A percentile compares a stretch with the other conserved stretches of the same genome.
Conservation (phyloP, 495 filamentous ascomycete genomes). For the Umbilicaria muhlenbergii region DNA sequence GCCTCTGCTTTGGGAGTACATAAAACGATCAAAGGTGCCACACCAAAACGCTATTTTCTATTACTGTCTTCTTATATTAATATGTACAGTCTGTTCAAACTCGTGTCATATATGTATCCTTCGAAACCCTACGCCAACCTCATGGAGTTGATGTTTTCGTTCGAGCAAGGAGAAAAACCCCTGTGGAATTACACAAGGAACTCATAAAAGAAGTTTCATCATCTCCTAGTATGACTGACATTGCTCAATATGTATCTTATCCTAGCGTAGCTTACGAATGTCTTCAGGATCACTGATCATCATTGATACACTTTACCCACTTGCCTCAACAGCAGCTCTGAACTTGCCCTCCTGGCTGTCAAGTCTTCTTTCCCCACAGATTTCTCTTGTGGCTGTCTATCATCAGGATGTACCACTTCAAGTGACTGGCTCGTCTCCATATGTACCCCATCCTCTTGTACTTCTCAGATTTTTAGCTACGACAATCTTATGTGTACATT, state of each 20-base stretch:
- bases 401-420: conserved; percentile 22
- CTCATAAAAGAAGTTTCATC: conserved; percentile 37
- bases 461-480: conserved; percentile 51
- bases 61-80: background rate
- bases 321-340: conserved; percentile 17
- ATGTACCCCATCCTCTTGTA: conserved; percentile 49
- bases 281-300: conserved; percentile 26
- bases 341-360: conserved; percentile 21
- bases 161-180: conserved; percentile 39
- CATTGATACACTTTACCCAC: conserved; percentile 29
- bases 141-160: conserved; percentile 47
- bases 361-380: conserved; percentile 26
- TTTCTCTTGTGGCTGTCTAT: conserved; percentile 28
- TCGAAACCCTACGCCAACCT: conserved; percentile 47
- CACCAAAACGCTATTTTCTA: conserved; percentile 27
- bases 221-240: conserved; percentile 13
- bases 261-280: conserved; percentile 1
- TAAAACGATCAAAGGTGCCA: conserved; percentile 54
- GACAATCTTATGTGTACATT: conserved; percentile 44
- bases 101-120: conserved; percentile 63
- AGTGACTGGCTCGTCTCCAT: conserved; percentile 19
- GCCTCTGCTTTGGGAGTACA: conserved; percentile 58
- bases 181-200: conserved; percentile 34
- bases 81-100: conserved; percentile 30
- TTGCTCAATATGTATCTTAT: background rate